phyloP scores from a whole-genome alignment of 768 basidiomycete species.

The Chalciporus chontae region DNA sequence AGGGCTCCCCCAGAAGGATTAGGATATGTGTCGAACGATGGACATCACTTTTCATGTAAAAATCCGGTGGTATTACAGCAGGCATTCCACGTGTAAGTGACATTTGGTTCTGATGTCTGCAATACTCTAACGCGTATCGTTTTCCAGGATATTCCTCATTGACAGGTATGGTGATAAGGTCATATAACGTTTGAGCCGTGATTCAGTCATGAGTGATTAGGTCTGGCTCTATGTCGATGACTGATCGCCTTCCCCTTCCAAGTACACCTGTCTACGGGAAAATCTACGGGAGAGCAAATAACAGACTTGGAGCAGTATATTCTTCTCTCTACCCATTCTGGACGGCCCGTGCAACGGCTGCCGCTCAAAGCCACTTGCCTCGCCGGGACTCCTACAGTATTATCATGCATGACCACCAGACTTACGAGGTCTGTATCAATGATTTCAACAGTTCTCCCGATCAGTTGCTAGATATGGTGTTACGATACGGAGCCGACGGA shows the following conservation, averaged over 20 bases:
- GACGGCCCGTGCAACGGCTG: constrained; percentile 41
- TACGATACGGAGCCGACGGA: constrained; percentile 27
- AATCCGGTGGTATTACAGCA: constrained; percentile 49
- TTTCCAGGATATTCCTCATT: constrained; percentile 17
- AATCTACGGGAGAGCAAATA: constrained; percentile 34
- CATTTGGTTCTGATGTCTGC: background rate
- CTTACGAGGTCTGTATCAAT: constrained; percentile 32
- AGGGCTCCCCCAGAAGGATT: constrained; percentile 20
- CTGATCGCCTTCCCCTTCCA: constrained; percentile 40
- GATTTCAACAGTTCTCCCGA: constrained; percentile 43
- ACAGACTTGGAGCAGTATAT: constrained; percentile 58
- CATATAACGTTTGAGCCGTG: background rate
- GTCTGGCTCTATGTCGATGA: constrained; percentile 45
- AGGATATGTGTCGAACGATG: constrained; percentile 55
- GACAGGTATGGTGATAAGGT: constrained; percentile 8
- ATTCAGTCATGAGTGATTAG: constrained; percentile 24
- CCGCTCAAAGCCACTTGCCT: constrained; percentile 25
- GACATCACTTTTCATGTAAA: constrained; percentile 50
- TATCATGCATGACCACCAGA: constrained; percentile 40
- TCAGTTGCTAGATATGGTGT: constrained; percentile 38
- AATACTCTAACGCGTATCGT: background rate
- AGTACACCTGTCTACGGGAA: constrained; percentile 32
- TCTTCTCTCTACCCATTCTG: constrained; percentile 53
- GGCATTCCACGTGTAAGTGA: constrained; percentile 56
- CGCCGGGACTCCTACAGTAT: constrained; percentile 52